Conservation (phyloP, 176 grass and related monocot species). For the Musa beccarii region DNA sequence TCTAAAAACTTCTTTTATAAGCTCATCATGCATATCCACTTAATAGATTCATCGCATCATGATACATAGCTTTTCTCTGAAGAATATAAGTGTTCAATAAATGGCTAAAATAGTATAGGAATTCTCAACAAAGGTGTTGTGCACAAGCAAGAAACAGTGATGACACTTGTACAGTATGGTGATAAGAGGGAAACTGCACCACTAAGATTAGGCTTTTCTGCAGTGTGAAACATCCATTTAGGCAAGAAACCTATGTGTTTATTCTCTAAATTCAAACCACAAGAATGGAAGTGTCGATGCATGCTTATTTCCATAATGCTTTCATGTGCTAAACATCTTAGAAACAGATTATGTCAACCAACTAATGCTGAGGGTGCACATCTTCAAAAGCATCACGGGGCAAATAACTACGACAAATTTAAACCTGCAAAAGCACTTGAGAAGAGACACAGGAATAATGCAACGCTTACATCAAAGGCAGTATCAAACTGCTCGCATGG, state of each 20-base stretch:
- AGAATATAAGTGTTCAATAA: too few relatives aligned
- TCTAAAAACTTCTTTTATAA: neutral
- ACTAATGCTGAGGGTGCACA: neutral
- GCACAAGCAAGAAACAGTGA: too few relatives aligned
- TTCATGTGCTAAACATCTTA: neutral
- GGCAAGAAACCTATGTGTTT: neutral
- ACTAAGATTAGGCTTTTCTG: neutral
- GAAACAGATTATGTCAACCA: neutral
- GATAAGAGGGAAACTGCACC: neutral
- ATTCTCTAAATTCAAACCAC: neutral
- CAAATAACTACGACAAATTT: constrained; percentile 1
- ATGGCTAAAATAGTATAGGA: too few relatives aligned
- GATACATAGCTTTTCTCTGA: too few relatives aligned
- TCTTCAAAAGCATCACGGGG: neutral
- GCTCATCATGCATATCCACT: neutral
- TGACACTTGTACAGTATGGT: too few relatives aligned
- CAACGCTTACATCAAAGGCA: constrained; percentile 44
- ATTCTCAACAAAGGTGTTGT: too few relatives aligned
- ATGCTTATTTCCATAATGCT: neutral
- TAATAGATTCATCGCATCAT: neutral
- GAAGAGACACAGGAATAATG: neutral
- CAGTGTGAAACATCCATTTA: neutral
- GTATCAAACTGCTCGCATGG: constrained; percentile 75
- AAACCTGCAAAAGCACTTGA: neutral
- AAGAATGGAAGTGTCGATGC: neutral